phyloP scores from a whole-genome alignment of 805 yeast genomes.

The Nakazawaea wickerhamii region DNA sequence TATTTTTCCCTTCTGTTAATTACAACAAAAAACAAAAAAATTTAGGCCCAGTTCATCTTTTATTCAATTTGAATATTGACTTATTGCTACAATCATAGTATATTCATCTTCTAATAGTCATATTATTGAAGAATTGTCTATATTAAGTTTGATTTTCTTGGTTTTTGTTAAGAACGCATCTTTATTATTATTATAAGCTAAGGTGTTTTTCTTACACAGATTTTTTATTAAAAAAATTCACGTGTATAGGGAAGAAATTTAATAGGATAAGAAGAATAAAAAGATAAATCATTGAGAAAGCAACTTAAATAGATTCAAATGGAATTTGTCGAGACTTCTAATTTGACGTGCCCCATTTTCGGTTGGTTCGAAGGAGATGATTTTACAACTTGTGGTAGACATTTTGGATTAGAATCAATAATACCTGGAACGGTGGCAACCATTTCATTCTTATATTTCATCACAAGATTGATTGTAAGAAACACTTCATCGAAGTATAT shows the following conservation, averaged over 20 bases:
- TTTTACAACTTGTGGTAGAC: conserved; percentile 42
- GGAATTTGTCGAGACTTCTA: neutral
- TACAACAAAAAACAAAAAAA: too few relatives aligned
- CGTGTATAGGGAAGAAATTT: neutral
- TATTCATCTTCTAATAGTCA: too few relatives aligned
- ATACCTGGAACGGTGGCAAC: conserved; percentile 14
- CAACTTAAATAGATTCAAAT: neutral
- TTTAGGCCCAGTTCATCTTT: too few relatives aligned
- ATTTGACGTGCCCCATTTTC: neutral
- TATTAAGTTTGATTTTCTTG: too few relatives aligned
- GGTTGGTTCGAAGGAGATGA: conserved; percentile 31
- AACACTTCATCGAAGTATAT: conserved; percentile 8
- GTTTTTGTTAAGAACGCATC: too few relatives aligned
- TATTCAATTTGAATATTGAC: too few relatives aligned
- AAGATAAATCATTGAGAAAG: neutral
- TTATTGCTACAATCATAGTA: too few relatives aligned
- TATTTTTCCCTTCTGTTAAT: too few relatives aligned
- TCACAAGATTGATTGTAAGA: conserved; percentile 3
- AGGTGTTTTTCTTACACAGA: too few relatives aligned
- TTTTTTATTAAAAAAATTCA: too few relatives aligned
- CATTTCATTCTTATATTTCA: conserved; percentile 8
- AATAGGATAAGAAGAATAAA: neutral
- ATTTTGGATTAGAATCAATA: conserved; percentile 27
- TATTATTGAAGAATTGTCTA: too few relatives aligned
- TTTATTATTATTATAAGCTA: too few relatives aligned